phyloP scores from a whole-genome alignment of 768 basidiomycete genomes.

The Inosperma sp. region DNA sequence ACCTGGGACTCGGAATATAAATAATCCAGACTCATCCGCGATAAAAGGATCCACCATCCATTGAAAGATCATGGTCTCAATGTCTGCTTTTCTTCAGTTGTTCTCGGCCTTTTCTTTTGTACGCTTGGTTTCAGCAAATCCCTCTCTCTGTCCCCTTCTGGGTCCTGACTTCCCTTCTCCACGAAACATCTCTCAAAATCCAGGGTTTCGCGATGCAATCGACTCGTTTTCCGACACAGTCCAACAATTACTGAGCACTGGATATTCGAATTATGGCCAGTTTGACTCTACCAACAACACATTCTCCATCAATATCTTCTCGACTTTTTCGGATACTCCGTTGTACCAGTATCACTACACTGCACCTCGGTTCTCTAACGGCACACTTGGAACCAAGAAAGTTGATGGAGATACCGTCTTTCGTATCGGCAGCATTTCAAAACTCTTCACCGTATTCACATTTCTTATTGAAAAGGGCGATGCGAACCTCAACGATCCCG shows the following conservation, averaged over 20 bases:
- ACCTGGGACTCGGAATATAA: no score
- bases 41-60: no score
- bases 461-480: slow-evolving; percentile 3
- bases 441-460: slow-evolving; percentile 4
- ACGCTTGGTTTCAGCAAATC: no score
- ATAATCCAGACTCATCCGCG: no score
- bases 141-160: neutral
- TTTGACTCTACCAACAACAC: slow-evolving; percentile 1
- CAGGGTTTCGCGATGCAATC: neutral
- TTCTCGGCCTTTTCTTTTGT: no score
- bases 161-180: slow-evolving; percentile 6
- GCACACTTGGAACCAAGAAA: neutral
- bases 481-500: slow-evolving; percentile 5
- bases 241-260: neutral
- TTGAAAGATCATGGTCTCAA: no score
- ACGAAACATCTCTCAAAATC: neutral
- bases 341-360: slow-evolving; percentile 2
- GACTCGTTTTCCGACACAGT: neutral
- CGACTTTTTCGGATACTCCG: neutral
- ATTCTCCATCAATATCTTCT: slow-evolving; percentile 6
- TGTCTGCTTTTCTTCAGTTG: no score
- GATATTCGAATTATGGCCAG: neutral
- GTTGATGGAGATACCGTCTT: slow-evolving; percentile 7
- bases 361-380: slow-evolving; percentile 2
- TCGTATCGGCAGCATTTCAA: slow-evolving; percentile 7